phyloP scores from a whole-genome alignment of 805 yeast genomes.

The Wickerhamiella shivajii region DNA sequence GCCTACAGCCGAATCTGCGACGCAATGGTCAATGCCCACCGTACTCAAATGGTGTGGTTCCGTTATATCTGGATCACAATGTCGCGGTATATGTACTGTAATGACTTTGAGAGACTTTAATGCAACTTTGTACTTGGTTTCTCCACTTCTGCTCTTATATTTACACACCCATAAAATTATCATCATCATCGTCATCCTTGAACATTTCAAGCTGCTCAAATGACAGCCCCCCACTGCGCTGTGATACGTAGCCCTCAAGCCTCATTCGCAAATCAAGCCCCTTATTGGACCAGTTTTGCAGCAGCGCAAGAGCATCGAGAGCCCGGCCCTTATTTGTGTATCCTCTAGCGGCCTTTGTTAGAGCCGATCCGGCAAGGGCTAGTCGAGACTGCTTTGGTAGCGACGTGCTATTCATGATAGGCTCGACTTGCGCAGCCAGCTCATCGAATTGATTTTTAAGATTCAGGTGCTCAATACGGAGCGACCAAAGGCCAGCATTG shows the following conservation, averaged over 20 bases:
- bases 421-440: constrained; percentile 11
- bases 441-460: constrained; percentile 13
- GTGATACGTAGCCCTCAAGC: constrained; percentile 12
- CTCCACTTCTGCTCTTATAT: neutral
- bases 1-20: constrained; percentile 25
- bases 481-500: constrained; percentile 13
- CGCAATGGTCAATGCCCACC: constrained; percentile 73
- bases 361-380: constrained; percentile 5
- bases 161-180: constrained; percentile 1
- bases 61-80: constrained; percentile 74
- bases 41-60: constrained; percentile 90
- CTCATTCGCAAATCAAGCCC: constrained; percentile 15
- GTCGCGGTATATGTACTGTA: constrained; percentile 64
- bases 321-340: constrained; percentile 15
- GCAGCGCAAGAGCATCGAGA: constrained; percentile 13
- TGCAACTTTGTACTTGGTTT: neutral
- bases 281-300: constrained; percentile 12
- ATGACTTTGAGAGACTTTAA: constrained; percentile 30
- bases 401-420: constrained; percentile 2
- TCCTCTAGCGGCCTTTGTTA: constrained; percentile 13
- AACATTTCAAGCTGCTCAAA: constrained; percentile 14
- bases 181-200: constrained; percentile 20
- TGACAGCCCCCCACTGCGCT: constrained; percentile 13
- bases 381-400: neutral
- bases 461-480: constrained; percentile 13